Evolutionary conservation across 1,139 yeast genomes (phyloP).

Genomic region (Eremothecium cymbalariae): DNA sequence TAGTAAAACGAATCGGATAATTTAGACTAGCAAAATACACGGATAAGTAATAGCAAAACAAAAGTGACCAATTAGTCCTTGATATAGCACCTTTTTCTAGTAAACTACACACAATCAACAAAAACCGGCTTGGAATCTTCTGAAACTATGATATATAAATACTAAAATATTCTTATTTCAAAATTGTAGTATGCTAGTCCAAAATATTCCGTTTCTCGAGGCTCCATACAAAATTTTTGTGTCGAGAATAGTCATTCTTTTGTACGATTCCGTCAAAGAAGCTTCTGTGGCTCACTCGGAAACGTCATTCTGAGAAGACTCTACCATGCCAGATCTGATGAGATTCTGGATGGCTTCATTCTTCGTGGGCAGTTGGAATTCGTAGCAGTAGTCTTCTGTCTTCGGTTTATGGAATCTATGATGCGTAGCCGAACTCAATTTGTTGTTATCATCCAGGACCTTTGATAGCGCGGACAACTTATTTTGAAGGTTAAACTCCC

Average conservation of each 20-base stretch:
- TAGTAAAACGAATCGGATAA: background rate
- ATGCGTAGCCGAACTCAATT: background rate
- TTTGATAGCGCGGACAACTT: constrained; percentile 8
- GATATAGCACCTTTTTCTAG: constrained; percentile 3
- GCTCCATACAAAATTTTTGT: constrained; percentile 4
- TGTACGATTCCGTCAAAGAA: constrained; percentile 8
- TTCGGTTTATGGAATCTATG: constrained; percentile 4
- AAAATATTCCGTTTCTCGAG: background rate
- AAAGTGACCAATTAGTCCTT: constrained; percentile 5
- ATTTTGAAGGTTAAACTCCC: constrained; percentile 8
- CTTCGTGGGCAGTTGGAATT: constrained; percentile 3
- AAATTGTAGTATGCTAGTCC: background rate
- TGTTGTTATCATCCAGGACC: constrained; percentile 6
- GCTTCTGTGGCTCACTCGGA: background rate
- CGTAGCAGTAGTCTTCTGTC: constrained; percentile 3
- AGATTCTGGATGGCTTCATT: background rate
- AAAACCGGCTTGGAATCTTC: constrained; percentile 1
- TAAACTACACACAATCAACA: background rate
- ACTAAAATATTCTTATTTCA: background rate
- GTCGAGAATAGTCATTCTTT: constrained; percentile 2
- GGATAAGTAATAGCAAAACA: constrained; percentile 5
- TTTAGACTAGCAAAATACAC: constrained; percentile 1
- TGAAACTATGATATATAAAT: constrained; percentile 4
- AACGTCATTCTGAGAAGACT: constrained; percentile 1
- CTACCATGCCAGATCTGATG: constrained; percentile 1